Base-by-base conservation (phyloP, 140 eudicot genomes). In the Oenanthe javanica region DNA sequence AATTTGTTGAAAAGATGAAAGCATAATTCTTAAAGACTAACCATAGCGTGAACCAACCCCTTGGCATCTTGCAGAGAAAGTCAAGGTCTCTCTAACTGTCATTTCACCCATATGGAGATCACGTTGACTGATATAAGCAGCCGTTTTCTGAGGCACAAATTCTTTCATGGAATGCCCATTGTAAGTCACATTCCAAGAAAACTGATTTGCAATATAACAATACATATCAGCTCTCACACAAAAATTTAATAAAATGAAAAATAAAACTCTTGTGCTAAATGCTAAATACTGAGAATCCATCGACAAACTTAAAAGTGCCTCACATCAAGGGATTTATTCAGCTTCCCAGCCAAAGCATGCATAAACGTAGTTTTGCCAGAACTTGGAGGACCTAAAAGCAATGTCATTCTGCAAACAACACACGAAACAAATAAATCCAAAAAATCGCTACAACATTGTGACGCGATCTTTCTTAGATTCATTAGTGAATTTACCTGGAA, bases 351-450 rank as follows among this genome's bases (percentile, higher is more conserved):
- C 94, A 94, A 87, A 61, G 98, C 97, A 75, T 87, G 67, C 84
- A 94, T 80, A 47, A 94, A 77, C 15, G 97, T 88, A 1, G 98
- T 92, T 81, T 91, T 94, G 75, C 98, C 97, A 0, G 98, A 91
- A 83, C 97, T 83, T 13, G 98, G 98, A 72, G 98, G 98, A 23
- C 98, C 98, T 82, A 93, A 86, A 78, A 93, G 96, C 81, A 93
- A 84, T 67, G 98, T 89, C 98, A 94, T 88, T n/a, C 93, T 91
- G 84, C 77, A 86, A 84, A 75, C 72, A 40, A 59, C 21, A 74
- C 77, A 27, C 21, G 12, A 80, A 9, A 52, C 14, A 43, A 43
- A 40, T 40, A 43, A 72, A 9, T 43, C 16, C 12, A 43, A 9
- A 40, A 72, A 40, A 36, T 18, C 13, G 2, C 27, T 40, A 19